Base-by-base conservation (phyloP, 106 monocot species). In the Acorus gramineus region DNA sequence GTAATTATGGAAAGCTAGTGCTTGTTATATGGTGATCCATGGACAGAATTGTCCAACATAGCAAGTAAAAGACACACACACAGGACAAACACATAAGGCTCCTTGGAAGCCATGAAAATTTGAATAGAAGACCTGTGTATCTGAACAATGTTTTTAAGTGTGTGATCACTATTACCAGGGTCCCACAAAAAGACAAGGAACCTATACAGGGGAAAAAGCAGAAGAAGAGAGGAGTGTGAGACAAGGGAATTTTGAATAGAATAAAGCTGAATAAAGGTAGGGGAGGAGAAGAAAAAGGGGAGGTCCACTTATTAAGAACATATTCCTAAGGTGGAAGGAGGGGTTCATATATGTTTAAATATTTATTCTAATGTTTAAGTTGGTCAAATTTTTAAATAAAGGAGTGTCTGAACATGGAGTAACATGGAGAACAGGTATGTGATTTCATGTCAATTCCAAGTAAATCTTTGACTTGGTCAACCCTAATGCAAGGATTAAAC, bases 341-440 rank as follows among this genome's bases (percentile, higher is more conserved):
- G 28, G 28, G 28, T 28, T 28, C 28, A 28, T 28, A 28, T 28
- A 28, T 28, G 1, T 28, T 28, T 28, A 28, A 28, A 28, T 28
- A 28, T 28, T 28, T 28, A 28, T 28, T 28, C 28, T 28, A 28
- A 28, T 28, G 28, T 28, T 28, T 28, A 28, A 28, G 55, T 54
- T 75, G 50, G 8, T 44, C 44, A 14, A 51, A 62, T 59, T 64
- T 53, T 52, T 46, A 62, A 59, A 57, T 42, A 57, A 65, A 56
- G 65, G 47, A 28, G 11, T 50, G 55, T 4, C 49, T 57, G 71
- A 72, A 77, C 77, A 77, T 77, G 77, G 77, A 66, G 66, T 61
- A 61, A 71, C 71, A 77, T 66, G 71, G 60, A 66, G 59, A 55
- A 67, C 57, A 53, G 55, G 66, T 50, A 62, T 59, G 1, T 28